Evolutionary conservation across 2,329 filamentous ascomycete genomes (phyloP).

Genomic region (Aspergillus sergii): DNA sequence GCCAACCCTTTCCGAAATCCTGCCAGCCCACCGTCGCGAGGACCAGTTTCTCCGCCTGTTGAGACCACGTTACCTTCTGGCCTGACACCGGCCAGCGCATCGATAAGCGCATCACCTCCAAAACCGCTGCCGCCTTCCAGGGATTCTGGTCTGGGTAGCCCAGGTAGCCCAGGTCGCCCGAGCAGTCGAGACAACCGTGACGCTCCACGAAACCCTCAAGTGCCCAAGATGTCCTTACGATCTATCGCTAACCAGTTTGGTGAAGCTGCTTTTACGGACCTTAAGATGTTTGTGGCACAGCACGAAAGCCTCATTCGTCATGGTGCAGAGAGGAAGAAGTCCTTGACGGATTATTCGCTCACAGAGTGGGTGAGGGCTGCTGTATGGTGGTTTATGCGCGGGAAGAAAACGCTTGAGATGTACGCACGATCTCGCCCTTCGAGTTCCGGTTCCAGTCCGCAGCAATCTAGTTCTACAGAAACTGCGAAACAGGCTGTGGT

Average conservation of each 20-base stretch:
- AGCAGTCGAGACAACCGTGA: conserved; percentile 19
- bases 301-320: conserved; percentile 75
- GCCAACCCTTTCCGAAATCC: conserved; percentile 31
- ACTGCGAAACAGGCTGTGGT: conserved; percentile 74
- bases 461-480: conserved; percentile 45
- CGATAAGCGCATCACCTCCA: conserved; percentile 21
- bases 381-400: conserved; percentile 88
- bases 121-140: conserved; percentile 13
- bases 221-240: conserved; percentile 38
- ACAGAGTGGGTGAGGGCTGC: conserved; percentile 71
- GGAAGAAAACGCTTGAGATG: conserved; percentile 73
- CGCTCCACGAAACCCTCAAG: conserved; percentile 24
- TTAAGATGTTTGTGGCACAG: conserved; percentile 70
- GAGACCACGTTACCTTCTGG: conserved; percentile 29
- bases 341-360: conserved; percentile 64
- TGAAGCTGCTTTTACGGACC: conserved; percentile 70
- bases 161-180: conserved; percentile 18
- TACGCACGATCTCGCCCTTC: conserved; percentile 67
- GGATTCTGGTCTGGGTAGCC: conserved; percentile 12
- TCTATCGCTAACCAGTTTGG: conserved; percentile 49
- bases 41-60: conserved; percentile 24
- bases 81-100: conserved; percentile 25
- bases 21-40: conserved; percentile 24
- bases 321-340: conserved; percentile 73
- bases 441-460: conserved; percentile 54